Evolutionary conservation across 352 stramenopile species (phyloP), one percentile per base, ranked within the genome.

Genomic region (Pythium vanterpoolii): DNA sequence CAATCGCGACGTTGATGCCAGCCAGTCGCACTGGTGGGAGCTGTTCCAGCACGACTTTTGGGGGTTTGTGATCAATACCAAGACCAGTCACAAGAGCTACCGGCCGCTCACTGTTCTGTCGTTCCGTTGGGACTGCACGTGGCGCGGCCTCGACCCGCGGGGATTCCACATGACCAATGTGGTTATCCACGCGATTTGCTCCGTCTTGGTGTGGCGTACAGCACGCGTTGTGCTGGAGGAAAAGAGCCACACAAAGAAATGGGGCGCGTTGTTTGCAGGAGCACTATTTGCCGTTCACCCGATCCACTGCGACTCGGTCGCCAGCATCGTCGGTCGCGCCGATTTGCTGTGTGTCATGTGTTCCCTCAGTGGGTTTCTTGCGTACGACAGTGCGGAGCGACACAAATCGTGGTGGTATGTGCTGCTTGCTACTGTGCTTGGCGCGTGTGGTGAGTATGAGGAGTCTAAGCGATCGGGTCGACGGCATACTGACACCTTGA

Each of bases 211-310:
- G 24, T 89, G 66, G 71, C 28, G 33, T 30, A 66, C 83, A n/a
- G 74, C 74, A 14, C 39, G 44, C 18, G 70, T 75, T 2, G 46
- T 89, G 13, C 70, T 81, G 23, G 8, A 33, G 27, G 40, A 57
- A 10, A 64, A 76, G 21, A 50, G 19, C 2, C 11, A 26, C n/a
- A 51, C 38, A 5, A 33, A 49, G 1, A 54, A 11, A 7, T 69
- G n/a, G 51, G 60, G 26, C 24, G 13, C 57, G 0, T 26, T 69
- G 16, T 42, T 84, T 3, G 73, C 89, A 1, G 87, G 76, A 0
- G 44, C 96, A 33, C n/a, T 97, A 36, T 98, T 98, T 59, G 86
- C 87, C 4, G 86, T 96, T 21, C 90, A 98, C 56, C 87, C 90
- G 8, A 76, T 97, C 26, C 92, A 98, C 56, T 92, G 86, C 36